Evolutionary conservation across 2,329 filamentous ascomycete genomes (phyloP).

Genomic region (Thelonectria discophora): DNA sequence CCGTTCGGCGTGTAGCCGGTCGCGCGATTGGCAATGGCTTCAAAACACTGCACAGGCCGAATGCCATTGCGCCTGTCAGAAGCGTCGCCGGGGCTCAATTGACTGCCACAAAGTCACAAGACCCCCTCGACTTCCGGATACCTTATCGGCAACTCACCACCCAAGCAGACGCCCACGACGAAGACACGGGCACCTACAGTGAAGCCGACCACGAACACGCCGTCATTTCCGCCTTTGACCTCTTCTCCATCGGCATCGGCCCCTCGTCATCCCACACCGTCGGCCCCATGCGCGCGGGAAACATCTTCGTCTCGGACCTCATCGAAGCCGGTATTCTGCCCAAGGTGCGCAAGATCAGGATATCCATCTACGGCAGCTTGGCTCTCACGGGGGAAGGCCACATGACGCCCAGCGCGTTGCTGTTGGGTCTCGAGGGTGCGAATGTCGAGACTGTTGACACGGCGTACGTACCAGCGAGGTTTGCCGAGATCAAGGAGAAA

Average conservation of each 20-base stretch:
- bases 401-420: conserved; percentile 60
- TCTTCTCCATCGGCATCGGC: conserved; percentile 62
- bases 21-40: background rate
- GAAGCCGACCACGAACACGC: conserved; percentile 61
- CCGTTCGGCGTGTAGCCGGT: background rate
- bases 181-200: conserved; percentile 54
- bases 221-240: conserved; percentile 61
- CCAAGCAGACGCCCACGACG: conserved; percentile 41
- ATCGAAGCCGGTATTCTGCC: conserved; percentile 55
- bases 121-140: background rate
- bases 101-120: background rate
- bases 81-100: conserved; percentile 1
- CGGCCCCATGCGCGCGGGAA: conserved; percentile 61
- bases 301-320: conserved; percentile 60
- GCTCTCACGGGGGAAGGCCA: conserved; percentile 61
- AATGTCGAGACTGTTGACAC: conserved; percentile 61
- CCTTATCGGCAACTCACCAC: background rate
- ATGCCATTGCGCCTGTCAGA: background rate
- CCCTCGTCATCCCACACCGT: conserved; percentile 62
- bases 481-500: conserved; percentile 55
- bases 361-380: conserved; percentile 60
- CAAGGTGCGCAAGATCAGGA: conserved; percentile 57
- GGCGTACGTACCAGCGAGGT: conserved; percentile 56
- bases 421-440: conserved; percentile 59
- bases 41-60: conserved; percentile 4